Evolutionary conservation across 2,329 filamentous ascomycete species (phyloP).

Genomic region (Davidsoniella virescens): DNA sequence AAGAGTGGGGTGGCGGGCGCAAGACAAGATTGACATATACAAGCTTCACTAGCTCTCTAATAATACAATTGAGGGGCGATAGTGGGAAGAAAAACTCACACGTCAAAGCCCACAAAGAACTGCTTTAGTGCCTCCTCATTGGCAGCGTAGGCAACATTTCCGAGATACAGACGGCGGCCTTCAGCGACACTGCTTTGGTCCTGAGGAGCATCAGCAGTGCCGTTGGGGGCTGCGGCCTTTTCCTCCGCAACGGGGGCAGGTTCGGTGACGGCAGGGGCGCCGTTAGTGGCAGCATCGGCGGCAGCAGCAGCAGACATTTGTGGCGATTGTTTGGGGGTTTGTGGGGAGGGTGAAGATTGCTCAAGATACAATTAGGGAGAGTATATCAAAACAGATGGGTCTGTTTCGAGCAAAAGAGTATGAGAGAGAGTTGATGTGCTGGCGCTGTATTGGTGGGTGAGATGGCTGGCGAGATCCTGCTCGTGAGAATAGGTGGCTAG

Average conservation of each 20-base stretch:
- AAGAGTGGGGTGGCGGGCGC: neutral
- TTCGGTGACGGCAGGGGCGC: slow-evolving; percentile 6
- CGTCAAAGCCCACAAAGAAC: slow-evolving; percentile 98
- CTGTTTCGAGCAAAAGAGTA: slow-evolving; percentile 2
- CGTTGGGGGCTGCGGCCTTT: slow-evolving; percentile 47
- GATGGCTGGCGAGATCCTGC: slow-evolving; percentile 5
- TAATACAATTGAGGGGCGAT: neutral
- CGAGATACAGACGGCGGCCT: slow-evolving; percentile 98
- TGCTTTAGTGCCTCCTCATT: slow-evolving; percentile 99
- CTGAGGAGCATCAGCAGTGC: slow-evolving; percentile 61
- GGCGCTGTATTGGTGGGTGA: neutral
- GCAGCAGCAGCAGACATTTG: slow-evolving; percentile 59
- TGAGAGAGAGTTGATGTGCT: neutral
- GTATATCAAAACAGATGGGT: slow-evolving; percentile 25
- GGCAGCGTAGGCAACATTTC: slow-evolving; percentile 99
- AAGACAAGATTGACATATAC: neutral
- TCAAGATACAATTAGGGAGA: slow-evolving; percentile 32
- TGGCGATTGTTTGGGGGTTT: slow-evolving; percentile 31
- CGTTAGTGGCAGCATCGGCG: slow-evolving; percentile 11
- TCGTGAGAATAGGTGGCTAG: slow-evolving; percentile 11
- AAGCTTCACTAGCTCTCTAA: neutral
- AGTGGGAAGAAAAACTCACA: slow-evolving; percentile 48
- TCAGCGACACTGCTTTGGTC: slow-evolving; percentile 86
- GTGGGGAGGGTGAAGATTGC: slow-evolving; percentile 42
- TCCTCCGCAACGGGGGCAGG: slow-evolving; percentile 34